Base-by-base conservation (phyloP, 2,329 filamentous ascomycete species). In the Xylariaceae sp. region DNA sequence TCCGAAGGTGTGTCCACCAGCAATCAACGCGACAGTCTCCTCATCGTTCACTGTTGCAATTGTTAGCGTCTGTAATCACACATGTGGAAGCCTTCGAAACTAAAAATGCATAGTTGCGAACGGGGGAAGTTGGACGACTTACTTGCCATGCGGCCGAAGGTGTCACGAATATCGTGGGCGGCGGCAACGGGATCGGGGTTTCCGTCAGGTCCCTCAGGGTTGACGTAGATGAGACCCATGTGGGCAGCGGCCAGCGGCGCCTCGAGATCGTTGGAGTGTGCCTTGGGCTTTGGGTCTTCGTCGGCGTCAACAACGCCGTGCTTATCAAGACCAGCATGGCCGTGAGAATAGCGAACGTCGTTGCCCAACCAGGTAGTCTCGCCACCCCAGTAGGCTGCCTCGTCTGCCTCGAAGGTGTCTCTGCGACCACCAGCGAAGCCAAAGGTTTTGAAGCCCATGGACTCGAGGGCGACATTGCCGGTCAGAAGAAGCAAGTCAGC, bases 181-280 rank as follows among this genome's bases (percentile, higher is more conserved):
- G 87, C 78, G 12, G 84, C 83, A 38, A 84, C 68, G 17, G 86
- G 83, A 63, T 90, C 86, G 3, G 86, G 84, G 48, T 79, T 78
- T 52, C 82, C 86, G 58, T 90, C 83, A 27, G 87, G 87, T 7
- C 87, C 87, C 68, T 90, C 85, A 2, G 87, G 87, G 72, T 91
- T 90, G 53, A 90, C 86, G 66, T 91, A 91, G 66, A 91, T 90
- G 61, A 91, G 71, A 63, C 87, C 87, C 82, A 88, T 87, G 70
- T 87, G 81, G 30, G 83, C 75, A 39, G 86, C 82, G 7, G 74
- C 86, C 12, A 90, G 68, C 2, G 86, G 86, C 61, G 76, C 68
- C 70, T 90, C 85, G 6, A 89, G 77, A 19, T 88, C 76, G 51
- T 84, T 81, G 18, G 72, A 73, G 69, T 85, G 77, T 54, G 79